Evolutionary conservation across 2,329 filamentous ascomycete genomes (phyloP).

Genomic region (Akanthomyces dipterigenus): DNA sequence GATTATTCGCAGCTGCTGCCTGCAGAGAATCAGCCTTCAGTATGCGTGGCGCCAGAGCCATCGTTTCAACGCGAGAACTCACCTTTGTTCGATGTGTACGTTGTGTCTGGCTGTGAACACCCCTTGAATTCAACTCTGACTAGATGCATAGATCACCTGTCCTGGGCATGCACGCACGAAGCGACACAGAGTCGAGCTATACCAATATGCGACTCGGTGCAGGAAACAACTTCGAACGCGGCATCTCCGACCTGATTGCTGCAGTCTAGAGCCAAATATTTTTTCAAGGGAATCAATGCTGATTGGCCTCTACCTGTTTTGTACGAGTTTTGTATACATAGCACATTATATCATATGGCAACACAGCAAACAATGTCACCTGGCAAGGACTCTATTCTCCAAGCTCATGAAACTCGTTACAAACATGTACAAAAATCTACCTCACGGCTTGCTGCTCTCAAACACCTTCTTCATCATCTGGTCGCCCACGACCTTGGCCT

Average conservation of each 20-base stretch:
- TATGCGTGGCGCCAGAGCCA: neutral
- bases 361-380: neutral
- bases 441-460: conserved; percentile 55
- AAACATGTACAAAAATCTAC: neutral
- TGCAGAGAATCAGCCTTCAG: neutral
- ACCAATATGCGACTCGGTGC: neutral
- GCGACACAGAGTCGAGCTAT: conserved; percentile 4
- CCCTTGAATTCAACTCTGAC: neutral
- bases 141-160: neutral
- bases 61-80: neutral
- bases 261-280: neutral
- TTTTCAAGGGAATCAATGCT: neutral
- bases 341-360: neutral
- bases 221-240: neutral
- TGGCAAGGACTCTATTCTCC: neutral
- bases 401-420: neutral
- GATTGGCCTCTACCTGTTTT: neutral
- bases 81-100: neutral
- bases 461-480: conserved; percentile 96
- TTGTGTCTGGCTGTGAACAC: neutral
- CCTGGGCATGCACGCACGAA: neutral
- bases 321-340: conserved; percentile 12
- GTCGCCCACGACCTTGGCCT: conserved; percentile 82
- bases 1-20: neutral
- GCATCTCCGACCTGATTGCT: conserved; percentile 6